Evolutionary conservation across 129 eudicot species (phyloP), one percentile per base, ranked within the genome.

Genomic region (Artemisia tridentata): DNA sequence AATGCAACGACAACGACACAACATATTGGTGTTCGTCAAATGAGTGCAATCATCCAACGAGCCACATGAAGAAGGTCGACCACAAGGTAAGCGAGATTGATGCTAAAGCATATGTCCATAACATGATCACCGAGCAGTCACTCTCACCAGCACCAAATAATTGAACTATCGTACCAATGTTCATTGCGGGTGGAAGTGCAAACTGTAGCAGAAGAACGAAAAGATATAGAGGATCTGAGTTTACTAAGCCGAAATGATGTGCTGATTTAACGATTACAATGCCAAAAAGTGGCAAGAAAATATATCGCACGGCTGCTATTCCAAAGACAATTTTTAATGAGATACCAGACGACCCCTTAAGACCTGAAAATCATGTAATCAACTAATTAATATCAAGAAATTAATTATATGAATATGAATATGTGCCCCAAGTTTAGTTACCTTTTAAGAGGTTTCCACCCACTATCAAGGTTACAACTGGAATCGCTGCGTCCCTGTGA

Each of bases 171-270:
- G 91, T 86, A 86, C 91, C 86, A 38, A 86, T 79, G 81, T 75
- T 79, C 85, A 84, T 84, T 16, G 92, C 86, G 0, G 92, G 83
- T 25, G 93, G 93, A 65, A 87, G 71, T 2, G 93, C 87, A 72
- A 69, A 82, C 45, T 87, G 93, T 21, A 87, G 81, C 2, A 87
- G 72, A 67, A 87, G 89, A 71, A 79, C 89, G 63, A 84, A 87
- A 60, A 79, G 87, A 74, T 84, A 87, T 43, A 87, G 71, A 46
- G 86, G 80, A 80, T 87, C 87, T 8, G 74, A 72, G 45, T 69
- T 75, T 68, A 82, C 81, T 17, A 84, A 54, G 47, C 82, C 81
- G 4, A 70, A 18, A 45, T 68, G 65, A 14, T 70, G 43, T 7
- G 89, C 89, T 17, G 83, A 85, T 75, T 81, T 84, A 10, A 87